These are phyloP conservation scores for Carex pumila DNA, from an alignment of 176 grass and related monocot genomes.

Conservation along the genomic window DNA sequence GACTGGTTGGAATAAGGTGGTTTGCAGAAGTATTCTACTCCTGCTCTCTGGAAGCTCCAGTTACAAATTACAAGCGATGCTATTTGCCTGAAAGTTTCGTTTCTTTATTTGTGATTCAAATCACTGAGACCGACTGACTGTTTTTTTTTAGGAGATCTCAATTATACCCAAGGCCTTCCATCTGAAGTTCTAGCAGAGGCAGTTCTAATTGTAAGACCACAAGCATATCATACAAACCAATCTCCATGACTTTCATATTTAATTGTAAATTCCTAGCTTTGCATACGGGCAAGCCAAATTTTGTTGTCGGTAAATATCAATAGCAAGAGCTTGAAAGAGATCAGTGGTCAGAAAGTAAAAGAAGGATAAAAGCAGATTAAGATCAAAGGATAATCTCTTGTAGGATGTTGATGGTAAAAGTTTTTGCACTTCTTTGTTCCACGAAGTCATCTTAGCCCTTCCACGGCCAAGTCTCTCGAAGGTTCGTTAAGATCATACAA, in stretches of 20 bases:
- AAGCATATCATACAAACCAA: background rate
- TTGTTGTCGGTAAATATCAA: background rate
- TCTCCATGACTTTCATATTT: background rate
- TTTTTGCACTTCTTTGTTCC: no score
- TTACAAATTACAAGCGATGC: background rate
- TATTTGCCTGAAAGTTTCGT: background rate
- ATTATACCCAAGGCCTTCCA: no score
- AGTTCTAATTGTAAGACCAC: background rate
- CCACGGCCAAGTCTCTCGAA: no score
- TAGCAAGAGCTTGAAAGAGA: background rate
- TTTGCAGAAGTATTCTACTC: background rate
- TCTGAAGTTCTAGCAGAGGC: background rate
- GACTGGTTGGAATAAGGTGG: background rate
- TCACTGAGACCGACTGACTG: background rate
- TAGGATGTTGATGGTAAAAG: no score
- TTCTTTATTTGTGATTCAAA: background rate
- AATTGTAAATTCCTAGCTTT: background rate
- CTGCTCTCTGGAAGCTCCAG: background rate
- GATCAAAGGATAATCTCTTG: no score
- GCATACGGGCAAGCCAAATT: no score
- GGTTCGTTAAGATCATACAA: no score
- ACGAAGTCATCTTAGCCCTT: no score
- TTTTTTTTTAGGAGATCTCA: no score
- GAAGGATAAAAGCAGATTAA: no score
- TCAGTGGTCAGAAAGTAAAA: no score